Base-by-base conservation (phyloP, 23 red algal genomes). In the Chondrus crispus region DNA sequence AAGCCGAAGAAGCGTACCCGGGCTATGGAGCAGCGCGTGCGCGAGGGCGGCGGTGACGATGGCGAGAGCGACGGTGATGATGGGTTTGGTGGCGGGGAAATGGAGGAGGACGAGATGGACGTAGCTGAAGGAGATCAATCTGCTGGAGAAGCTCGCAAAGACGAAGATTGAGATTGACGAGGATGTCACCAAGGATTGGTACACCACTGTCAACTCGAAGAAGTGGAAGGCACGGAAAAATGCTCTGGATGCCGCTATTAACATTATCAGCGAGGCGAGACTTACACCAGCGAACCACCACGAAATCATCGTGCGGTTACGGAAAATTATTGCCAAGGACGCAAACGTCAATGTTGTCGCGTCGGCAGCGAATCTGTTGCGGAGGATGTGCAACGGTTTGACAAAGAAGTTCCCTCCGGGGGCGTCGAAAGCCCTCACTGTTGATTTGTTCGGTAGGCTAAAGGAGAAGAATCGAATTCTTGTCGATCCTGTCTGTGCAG, bases 321-420 rank as follows among this genome's bases (percentile, higher is more conserved):
- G 86, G 37, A 85, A 85, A 51, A 95, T 98, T 83, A 36, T 98
- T 40, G 64, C 77, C 6, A 98, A 95, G 68, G 96, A 98, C 45
- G 84, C 90, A 12, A 98, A 98, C 41, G 91, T 98, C 62, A 95
- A 93, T 45, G 96, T 98, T 70, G 90, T 93, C 28, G 91, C 92
- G 8, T 28, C 85, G 12, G 92, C 88, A 7, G 92, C 96, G 20
- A 86, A 47, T 40, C 69, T 95, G 20, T 80, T 88, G 19, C 32
- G 82, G 35, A 55, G 83, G 14, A 82, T 98, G 62, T 84, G 90
- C 6, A 45, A 51, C 9, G 95, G 88, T 46, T 55, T 96, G 74
- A 20, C 36, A 19, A 84, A 78, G 46, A 80, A 74, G 44, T 84
- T 96, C 24, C 53, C 85, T 26, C 30, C 88, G 18, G 80, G 84